phyloP scores from a whole-genome alignment of 2,329 filamentous ascomycete species.

The Alternaria sp. region DNA sequence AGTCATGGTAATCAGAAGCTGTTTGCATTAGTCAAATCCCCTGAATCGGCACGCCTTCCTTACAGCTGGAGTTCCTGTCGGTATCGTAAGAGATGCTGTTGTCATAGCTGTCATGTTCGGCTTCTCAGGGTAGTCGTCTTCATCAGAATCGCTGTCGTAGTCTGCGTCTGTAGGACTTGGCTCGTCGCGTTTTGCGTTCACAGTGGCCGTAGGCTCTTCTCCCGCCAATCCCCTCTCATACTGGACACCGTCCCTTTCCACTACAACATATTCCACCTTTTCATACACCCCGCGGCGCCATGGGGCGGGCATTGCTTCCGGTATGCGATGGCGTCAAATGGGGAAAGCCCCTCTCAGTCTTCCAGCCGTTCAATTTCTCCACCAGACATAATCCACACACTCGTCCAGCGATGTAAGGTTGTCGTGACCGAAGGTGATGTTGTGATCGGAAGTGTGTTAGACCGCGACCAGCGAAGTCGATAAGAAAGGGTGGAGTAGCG shows the following conservation, averaged over 20 bases:
- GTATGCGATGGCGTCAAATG: constrained; percentile 30
- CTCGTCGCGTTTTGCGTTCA: constrained; percentile 26
- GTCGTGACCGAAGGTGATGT: constrained; percentile 23
- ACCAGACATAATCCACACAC: constrained; percentile 49
- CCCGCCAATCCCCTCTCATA: constrained; percentile 21
- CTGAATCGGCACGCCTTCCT: constrained; percentile 1
- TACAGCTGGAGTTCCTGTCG: constrained; percentile 33
- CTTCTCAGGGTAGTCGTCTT: constrained; percentile 17
- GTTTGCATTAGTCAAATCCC: constrained; percentile 23
- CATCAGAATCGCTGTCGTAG: constrained; percentile 27
- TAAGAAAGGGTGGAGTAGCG: constrained; percentile 38
- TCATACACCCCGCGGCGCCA: constrained; percentile 32
- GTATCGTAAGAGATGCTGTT: constrained; percentile 8
- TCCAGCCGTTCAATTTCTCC: constrained; percentile 42
- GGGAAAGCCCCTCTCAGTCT: constrained; percentile 45
- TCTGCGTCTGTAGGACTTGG: constrained; percentile 11
- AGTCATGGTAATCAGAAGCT: constrained; percentile 40
- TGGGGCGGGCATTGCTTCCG: constrained; percentile 43
- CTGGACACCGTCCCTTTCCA: constrained; percentile 32
- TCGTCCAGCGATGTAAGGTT: constrained; percentile 30
- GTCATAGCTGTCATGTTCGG: constrained; percentile 2
- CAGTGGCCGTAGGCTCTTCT: constrained; percentile 31
- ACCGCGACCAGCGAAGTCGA: constrained; percentile 40
- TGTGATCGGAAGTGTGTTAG: constrained; percentile 48
- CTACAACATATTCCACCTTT: constrained; percentile 41